A percentile compares a stretch with the other conserved stretches of the same genome.
These are phyloP conservation scores for Lentinula novae-zelandiae DNA, from an alignment of 1,284 basidiomycete genomes.

Conservation along the genomic window DNA sequence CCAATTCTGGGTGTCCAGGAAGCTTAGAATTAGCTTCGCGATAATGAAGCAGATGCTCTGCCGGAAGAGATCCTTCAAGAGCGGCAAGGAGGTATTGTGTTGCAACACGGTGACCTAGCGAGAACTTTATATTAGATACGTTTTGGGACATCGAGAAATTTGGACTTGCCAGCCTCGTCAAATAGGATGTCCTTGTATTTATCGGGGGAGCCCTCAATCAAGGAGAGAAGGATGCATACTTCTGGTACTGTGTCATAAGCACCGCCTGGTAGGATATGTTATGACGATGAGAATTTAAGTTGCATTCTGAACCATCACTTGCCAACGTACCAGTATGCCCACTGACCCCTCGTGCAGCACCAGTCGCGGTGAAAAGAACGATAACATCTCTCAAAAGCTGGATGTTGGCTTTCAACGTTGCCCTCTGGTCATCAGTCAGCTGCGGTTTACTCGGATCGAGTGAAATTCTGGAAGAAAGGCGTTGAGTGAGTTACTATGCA, in stretches of 20 bases:
- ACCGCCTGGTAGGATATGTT: slow-evolving; percentile 45
- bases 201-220: slow-evolving; percentile 59
- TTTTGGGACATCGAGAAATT: background rate
- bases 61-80: slow-evolving; percentile 66
- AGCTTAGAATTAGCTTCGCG: slow-evolving; percentile 81
- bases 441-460: slow-evolving; percentile 66
- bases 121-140: background rate
- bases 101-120: slow-evolving; percentile 77
- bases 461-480: slow-evolving; percentile 43
- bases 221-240: slow-evolving; percentile 67
- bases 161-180: slow-evolving; percentile 67
- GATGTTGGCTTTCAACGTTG: slow-evolving; percentile 63
- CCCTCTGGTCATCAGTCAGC: slow-evolving; percentile 57
- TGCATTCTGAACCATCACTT: background rate
- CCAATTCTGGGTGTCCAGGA: slow-evolving; percentile 83
- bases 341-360: slow-evolving; percentile 76
- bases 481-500: slow-evolving; percentile 15
- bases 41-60: slow-evolving; percentile 77
- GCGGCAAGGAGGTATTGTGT: slow-evolving; percentile 82
- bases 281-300: background rate
- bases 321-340: slow-evolving; percentile 68
- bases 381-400: slow-evolving; percentile 79
- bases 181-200: slow-evolving; percentile 61
- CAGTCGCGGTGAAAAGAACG: slow-evolving; percentile 78
- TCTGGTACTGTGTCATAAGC: slow-evolving; percentile 85